A percentile compares a stretch with the other conserved stretches of the same genome.
These are phyloP conservation scores for Phytophthora cactorum DNA, from an alignment of 352 stramenopile genomes.

Conservation along the genomic window DNA sequence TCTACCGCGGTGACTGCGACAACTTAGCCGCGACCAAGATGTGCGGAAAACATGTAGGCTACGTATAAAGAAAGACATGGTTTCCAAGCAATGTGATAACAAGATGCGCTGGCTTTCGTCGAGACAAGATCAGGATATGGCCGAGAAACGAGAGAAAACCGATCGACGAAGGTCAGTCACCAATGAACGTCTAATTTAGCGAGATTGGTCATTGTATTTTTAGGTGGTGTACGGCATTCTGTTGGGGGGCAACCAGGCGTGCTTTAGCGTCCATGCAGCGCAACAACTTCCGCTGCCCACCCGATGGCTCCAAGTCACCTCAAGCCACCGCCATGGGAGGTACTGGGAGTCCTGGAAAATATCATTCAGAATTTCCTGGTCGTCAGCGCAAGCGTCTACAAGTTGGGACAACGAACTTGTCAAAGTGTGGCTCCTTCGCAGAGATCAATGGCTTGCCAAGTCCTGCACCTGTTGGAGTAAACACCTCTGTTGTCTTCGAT, in stretches of 20 bases:
- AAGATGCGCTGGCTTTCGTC: slow-evolving; percentile 4
- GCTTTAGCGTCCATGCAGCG: slow-evolving; percentile 43
- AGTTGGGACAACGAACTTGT: slow-evolving; percentile 75
- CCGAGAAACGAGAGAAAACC: slow-evolving; percentile 24
- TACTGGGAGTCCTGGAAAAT: slow-evolving; percentile 26
- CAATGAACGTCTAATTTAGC: slow-evolving; percentile 39
- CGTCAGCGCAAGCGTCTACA: slow-evolving; percentile 73
- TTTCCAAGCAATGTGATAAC: slow-evolving; percentile 16
- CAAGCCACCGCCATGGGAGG: slow-evolving; percentile 26
- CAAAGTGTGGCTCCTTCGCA: slow-evolving; percentile 19
- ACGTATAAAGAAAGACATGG: slow-evolving; percentile 13
- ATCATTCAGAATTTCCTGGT: slow-evolving; percentile 53
- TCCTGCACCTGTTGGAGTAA: slow-evolving; percentile 11
- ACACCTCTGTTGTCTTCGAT: slow-evolving; percentile 32
- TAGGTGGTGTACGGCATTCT: slow-evolving; percentile 15
- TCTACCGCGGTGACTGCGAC: slow-evolving; percentile 19
- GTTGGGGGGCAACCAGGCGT: neutral
- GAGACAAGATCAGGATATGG: slow-evolving; percentile 7
- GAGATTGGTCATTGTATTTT: slow-evolving; percentile 35
- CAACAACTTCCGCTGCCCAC: slow-evolving; percentile 67
- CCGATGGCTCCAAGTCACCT: slow-evolving; percentile 32
- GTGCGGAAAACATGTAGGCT: slow-evolving; percentile 10
- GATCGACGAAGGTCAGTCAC: slow-evolving; percentile 20
- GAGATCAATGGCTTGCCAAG: slow-evolving; percentile 12
- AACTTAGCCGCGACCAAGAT: slow-evolving; percentile 15